Percentiles rank a stretch among this genome's conserved stretches.
Evolutionary conservation across 1,139 yeast genomes (phyloP).

Genomic region (Diutina rugosa): DNA sequence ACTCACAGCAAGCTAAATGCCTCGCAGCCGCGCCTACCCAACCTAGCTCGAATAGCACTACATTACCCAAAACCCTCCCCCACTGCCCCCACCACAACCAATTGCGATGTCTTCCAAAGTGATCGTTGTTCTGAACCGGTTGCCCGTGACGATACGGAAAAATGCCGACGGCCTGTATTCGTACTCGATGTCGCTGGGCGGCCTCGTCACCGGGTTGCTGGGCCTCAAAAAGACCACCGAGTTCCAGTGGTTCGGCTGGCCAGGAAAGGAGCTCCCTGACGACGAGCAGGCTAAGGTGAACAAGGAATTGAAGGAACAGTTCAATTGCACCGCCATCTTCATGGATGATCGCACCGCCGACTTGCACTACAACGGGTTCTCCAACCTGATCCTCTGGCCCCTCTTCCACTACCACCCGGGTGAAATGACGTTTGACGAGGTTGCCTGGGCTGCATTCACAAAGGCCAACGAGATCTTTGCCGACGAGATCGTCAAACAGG

Average conservation of each 20-base stretch:
- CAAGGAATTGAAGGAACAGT: slow-evolving; percentile 57
- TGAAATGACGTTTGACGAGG: slow-evolving; percentile 95
- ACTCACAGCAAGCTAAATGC: background rate
- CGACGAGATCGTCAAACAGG: slow-evolving; percentile 52
- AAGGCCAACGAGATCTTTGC: slow-evolving; percentile 88
- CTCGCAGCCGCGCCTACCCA: background rate
- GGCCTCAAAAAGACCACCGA: slow-evolving; percentile 78
- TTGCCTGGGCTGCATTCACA: slow-evolving; percentile 96
- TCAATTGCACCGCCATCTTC: slow-evolving; percentile 85
- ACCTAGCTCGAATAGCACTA: background rate
- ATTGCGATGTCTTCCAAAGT: slow-evolving; percentile 32
- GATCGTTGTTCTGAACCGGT: slow-evolving; percentile 83
- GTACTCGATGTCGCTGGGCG: slow-evolving; percentile 83
- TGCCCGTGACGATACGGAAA: slow-evolving; percentile 83
- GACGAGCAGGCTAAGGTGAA: slow-evolving; percentile 61
- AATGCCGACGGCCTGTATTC: slow-evolving; percentile 48
- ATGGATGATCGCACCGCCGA: slow-evolving; percentile 84
- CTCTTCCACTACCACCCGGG: slow-evolving; percentile 98
- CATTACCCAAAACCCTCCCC: background rate
- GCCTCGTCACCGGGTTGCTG: slow-evolving; percentile 89
- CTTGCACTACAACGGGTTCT: slow-evolving; percentile 91
- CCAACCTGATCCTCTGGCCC: slow-evolving; percentile 92
- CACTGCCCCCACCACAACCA: background rate
- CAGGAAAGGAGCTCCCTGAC: slow-evolving; percentile 69
- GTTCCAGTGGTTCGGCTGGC: slow-evolving; percentile 99